Conservation (phyloP, 345 rosid species). For the Excoecaria agallocha region DNA sequence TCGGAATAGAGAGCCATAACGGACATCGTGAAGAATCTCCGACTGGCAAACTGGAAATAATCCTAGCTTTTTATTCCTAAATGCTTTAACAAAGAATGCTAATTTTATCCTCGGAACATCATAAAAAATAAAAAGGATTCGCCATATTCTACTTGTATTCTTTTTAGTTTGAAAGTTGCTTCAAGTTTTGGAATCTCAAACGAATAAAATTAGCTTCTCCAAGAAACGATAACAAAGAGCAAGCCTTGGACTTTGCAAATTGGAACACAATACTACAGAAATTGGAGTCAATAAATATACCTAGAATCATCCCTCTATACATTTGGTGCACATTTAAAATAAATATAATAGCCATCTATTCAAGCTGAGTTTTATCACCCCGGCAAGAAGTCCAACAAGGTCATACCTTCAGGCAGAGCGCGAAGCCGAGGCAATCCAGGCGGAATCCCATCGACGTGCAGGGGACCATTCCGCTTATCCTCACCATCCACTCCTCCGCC, state of each 20-base stretch:
- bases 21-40: not conserved
- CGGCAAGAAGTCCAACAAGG: constrained; percentile 19
- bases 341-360: constrained; percentile 9
- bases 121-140: not conserved
- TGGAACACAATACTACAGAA: too few relatives aligned
- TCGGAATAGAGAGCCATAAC: not conserved
- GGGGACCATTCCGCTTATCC: constrained; percentile 64
- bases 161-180: not conserved
- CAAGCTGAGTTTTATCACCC: constrained; percentile 24
- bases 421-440: constrained; percentile 80
- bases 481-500: constrained; percentile 43
- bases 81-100: not conserved
- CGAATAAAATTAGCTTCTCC: not conserved
- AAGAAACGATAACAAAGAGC: not conserved
- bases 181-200: not conserved
- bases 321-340: not conserved
- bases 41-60: not conserved
- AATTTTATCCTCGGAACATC: not conserved
- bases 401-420: constrained; percentile 75
- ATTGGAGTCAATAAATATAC: not conserved
- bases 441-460: constrained; percentile 71
- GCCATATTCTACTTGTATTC: not conserved
- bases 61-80: not conserved
- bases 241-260: not conserved
- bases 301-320: not conserved